These are phyloP conservation scores for Colletotrichum horii DNA, from an alignment of 2,329 filamentous ascomycete genomes.

Conservation along the genomic window DNA sequence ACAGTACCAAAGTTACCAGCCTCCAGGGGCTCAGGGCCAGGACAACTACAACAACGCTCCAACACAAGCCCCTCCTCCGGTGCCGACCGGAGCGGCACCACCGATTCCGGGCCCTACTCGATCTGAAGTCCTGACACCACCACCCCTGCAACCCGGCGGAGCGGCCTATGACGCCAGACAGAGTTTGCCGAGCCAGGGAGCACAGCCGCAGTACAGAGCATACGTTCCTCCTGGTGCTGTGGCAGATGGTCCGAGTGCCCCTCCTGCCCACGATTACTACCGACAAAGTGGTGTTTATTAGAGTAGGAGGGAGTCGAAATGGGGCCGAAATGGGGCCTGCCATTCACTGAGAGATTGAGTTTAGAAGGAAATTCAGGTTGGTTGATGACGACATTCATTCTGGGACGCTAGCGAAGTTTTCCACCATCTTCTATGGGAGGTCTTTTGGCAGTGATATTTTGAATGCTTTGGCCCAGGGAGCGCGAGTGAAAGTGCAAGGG, in stretches of 20 bases:
- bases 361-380: background rate
- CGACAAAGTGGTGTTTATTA: constrained; percentile 44
- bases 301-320: background rate
- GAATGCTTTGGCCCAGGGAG: background rate
- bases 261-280: constrained; percentile 62
- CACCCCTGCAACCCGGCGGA: constrained; percentile 51
- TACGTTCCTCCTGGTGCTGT: constrained; percentile 55
- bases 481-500: background rate
- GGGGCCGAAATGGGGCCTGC: background rate
- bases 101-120: constrained; percentile 37
- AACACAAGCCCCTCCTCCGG: constrained; percentile 32
- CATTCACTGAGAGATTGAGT: background rate
- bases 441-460: background rate
- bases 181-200: constrained; percentile 52
- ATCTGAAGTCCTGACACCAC: constrained; percentile 32
- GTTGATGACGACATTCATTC: background rate
- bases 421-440: background rate
- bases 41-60: constrained; percentile 33
- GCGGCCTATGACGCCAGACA: constrained; percentile 55
- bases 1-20: constrained; percentile 49
- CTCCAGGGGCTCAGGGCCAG: constrained; percentile 32
- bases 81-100: constrained; percentile 43
- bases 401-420: background rate
- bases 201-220: constrained; percentile 62
- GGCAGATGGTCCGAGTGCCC: constrained; percentile 50